phyloP scores from a whole-genome alignment of 2,329 filamentous ascomycete species.

The Aaosphaeria pasadenensis region DNA sequence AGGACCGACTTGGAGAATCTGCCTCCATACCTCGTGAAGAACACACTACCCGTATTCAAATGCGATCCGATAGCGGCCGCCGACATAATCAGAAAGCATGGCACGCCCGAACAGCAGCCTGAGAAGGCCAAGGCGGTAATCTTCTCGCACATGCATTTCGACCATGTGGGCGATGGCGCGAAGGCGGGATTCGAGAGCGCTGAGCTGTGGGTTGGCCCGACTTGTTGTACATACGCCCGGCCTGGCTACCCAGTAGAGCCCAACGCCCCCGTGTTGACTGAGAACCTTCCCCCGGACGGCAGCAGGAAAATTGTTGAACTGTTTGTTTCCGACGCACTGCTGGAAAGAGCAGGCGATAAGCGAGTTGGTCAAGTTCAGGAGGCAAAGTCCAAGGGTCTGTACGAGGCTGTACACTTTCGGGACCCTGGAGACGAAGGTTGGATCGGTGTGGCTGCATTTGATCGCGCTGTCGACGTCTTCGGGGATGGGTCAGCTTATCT shows the following conservation, averaged over 20 bases:
- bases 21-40: constrained; percentile 40
- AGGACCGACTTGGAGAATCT: constrained; percentile 42
- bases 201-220: constrained; percentile 40
- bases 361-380: constrained; percentile 22
- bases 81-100: constrained; percentile 24
- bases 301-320: constrained; percentile 42
- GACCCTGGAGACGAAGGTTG: constrained; percentile 39
- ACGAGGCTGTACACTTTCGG: constrained; percentile 23
- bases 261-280: constrained; percentile 32
- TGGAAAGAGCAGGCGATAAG: constrained; percentile 18
- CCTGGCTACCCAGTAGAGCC: constrained; percentile 25
- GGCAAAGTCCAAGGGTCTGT: constrained; percentile 20
- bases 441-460: constrained; percentile 41
- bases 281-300: constrained; percentile 41
- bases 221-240: constrained; percentile 26
- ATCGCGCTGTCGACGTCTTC: constrained; percentile 47
- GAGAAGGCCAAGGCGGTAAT: constrained; percentile 41
- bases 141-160: constrained; percentile 40
- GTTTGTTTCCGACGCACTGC: constrained; percentile 26
- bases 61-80: constrained; percentile 27
- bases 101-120: constrained; percentile 25
- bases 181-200: constrained; percentile 33
- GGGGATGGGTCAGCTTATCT: constrained; percentile 49
- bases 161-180: constrained; percentile 40
- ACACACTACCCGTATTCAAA: constrained; percentile 39